Percentiles rank a stretch among this genome's conserved stretches.
Conservation (phyloP, 345 rosid genomes). For the Nasturtium officinale region DNA sequence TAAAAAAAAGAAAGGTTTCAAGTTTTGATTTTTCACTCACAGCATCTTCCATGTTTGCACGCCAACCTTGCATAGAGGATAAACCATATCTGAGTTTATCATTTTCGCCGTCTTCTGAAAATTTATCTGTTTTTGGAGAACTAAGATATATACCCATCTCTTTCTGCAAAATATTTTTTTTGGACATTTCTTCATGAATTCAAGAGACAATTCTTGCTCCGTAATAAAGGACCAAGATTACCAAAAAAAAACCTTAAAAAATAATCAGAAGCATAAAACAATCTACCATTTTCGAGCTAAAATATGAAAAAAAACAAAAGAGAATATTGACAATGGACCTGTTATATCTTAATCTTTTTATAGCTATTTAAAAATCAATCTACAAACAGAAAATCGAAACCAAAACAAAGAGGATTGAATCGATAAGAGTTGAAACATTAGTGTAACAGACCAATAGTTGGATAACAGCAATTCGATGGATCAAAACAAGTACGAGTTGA, state of each 20-base stretch:
- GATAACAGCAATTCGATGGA: constrained; percentile 8
- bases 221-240: neutral
- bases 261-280: neutral
- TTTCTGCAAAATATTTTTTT: constrained; percentile 43
- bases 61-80: constrained; percentile 99
- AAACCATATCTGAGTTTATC: constrained; percentile 77
- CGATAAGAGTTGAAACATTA: neutral
- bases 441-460: neutral
- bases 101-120: constrained; percentile 85
- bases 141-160: constrained; percentile 95
- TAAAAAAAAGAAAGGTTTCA: constrained; percentile 6
- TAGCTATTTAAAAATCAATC: neutral
- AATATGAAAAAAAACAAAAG: neutral
- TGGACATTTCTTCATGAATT: neutral
- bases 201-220: neutral
- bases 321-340: neutral
- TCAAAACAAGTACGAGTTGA: constrained; percentile 1
- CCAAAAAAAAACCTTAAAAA: neutral
- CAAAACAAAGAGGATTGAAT: neutral
- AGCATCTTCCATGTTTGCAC: constrained; percentile 97
- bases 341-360: constrained; percentile 22
- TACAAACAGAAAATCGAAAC: neutral
- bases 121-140: constrained; percentile 93
- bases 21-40: constrained; percentile 54
- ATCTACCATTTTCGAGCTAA: neutral